Percentiles rank a stretch among this genome's conserved stretches.
Evolutionary conservation across 371 early-diverging fungal genomes (phyloP).

Genomic region (Chytridium lagenaria): DNA sequence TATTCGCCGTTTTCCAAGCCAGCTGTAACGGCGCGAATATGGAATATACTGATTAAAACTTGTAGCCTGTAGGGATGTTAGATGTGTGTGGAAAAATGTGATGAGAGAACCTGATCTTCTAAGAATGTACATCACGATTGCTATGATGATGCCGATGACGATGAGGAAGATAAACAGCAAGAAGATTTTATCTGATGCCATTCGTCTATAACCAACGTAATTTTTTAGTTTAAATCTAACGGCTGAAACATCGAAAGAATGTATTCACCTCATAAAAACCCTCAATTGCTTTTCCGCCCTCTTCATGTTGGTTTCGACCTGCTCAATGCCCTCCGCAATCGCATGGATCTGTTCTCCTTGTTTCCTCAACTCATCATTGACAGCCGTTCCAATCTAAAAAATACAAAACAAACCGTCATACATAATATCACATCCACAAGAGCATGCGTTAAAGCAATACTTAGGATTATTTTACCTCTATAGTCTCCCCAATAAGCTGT

Average conservation of each 20-base stretch:
- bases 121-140: slow-evolving; percentile 54
- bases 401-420: neutral
- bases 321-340: slow-evolving; percentile 57
- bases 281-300: slow-evolving; percentile 65
- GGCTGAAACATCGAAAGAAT: neutral
- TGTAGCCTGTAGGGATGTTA: too few relatives aligned
- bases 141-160: slow-evolving; percentile 56
- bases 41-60: too few relatives aligned
- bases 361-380: slow-evolving; percentile 51
- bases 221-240: neutral
- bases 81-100: too few relatives aligned
- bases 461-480: slow-evolving; percentile 42
- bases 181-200: slow-evolving; percentile 65
- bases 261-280: slow-evolving; percentile 56
- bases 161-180: slow-evolving; percentile 59
- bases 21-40: too few relatives aligned
- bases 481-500: slow-evolving; percentile 54
- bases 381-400: slow-evolving; percentile 53
- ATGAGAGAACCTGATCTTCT: slow-evolving; percentile 40
- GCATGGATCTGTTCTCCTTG: slow-evolving; percentile 61
- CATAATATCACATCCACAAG: neutral
- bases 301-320: slow-evolving; percentile 60
- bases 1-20: too few relatives aligned
- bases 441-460: slow-evolving; percentile 1
- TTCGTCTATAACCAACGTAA: slow-evolving; percentile 40